A percentile compares a stretch with the other conserved stretches of the same genome.
These are phyloP conservation scores for Corchorus olitorius DNA, from an alignment of 345 rosid species.

Conservation along the genomic window DNA sequence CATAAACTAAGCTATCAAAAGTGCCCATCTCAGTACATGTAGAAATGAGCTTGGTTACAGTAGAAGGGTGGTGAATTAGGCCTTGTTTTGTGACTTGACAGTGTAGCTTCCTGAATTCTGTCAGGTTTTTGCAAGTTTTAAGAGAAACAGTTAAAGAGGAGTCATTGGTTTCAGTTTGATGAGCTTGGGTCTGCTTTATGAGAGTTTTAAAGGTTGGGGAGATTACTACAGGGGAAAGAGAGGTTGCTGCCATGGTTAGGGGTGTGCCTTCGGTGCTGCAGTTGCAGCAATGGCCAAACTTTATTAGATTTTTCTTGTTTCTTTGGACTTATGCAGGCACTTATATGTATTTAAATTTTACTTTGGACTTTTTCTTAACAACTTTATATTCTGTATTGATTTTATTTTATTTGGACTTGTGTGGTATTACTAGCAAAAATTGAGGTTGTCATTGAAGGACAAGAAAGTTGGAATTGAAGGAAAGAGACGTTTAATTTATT, in stretches of 20 bases:
- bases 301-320: background rate
- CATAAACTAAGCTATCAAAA: constrained; percentile 44
- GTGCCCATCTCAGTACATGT: constrained; percentile 38
- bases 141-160: constrained; percentile 19
- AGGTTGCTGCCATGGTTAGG: constrained; percentile 23
- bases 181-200: constrained; percentile 13
- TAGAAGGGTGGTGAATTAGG: constrained; percentile 18
- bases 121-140: constrained; percentile 34
- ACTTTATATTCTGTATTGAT: too few relatives aligned
- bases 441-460: too few relatives aligned
- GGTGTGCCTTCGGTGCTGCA: background rate
- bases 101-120: constrained; percentile 39
- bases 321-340: background rate
- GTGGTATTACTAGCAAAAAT: too few relatives aligned
- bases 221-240: constrained; percentile 22
- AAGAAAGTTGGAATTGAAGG: too few relatives aligned
- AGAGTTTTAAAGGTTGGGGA: constrained; percentile 18
- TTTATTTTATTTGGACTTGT: too few relatives aligned
- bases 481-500: background rate
- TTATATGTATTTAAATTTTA: too few relatives aligned
- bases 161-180: constrained; percentile 17
- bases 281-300: background rate
- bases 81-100: constrained; percentile 39
- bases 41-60: constrained; percentile 33
- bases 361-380: too few relatives aligned